Base-by-base conservation (phyloP, 331 rosid genomes). In the Quercus phellos region DNA sequence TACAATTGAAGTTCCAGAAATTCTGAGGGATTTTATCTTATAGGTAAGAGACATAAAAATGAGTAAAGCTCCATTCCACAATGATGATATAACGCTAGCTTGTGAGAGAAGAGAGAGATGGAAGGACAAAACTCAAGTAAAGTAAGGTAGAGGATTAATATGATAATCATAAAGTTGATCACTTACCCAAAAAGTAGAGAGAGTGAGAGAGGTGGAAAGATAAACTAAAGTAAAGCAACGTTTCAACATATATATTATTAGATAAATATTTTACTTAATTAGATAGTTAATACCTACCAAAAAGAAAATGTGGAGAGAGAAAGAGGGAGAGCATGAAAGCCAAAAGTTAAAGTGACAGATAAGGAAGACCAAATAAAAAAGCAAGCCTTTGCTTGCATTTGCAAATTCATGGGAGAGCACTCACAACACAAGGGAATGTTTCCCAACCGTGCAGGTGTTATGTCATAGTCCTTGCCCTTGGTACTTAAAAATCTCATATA, bases 371-470 rank as follows among this genome's bases (percentile, higher is more conserved):
- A 74, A 77, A 68, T 84, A 51, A 76, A 74, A 85, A 90, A 86
- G 88, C 78, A 81, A 85, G 80, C 80, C 80, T 75, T 90, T 94
- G 96, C 97, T 91, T 94, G 96, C 85, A 85, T 85, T 86, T 86
- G 19, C 90, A 88, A 92, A 79, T 83, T 89, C 91, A 84, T 74
- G 61, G 68, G 70, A 69, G 75, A 51, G 77, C 82, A 78, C 74
- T 79, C 78, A 72, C 77, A 71, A n/a, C 26, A 75, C 56, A 7
- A 78, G 84, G 83, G 93, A 80, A 91, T 88, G 92, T 89, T 81
- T 87, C 86, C 81, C 84, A 72, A 63, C 70, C 85, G 72, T 77
- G 80, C 53, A 61, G 90, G 34, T 91, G 87, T 76, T 86, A 86
- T 84, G 90, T 94, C 96, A 82, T 59, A 56, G 73, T 87, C 91